phyloP scores from a whole-genome alignment of 305 asterid genomes.

The Fraxinus dipetala region DNA sequence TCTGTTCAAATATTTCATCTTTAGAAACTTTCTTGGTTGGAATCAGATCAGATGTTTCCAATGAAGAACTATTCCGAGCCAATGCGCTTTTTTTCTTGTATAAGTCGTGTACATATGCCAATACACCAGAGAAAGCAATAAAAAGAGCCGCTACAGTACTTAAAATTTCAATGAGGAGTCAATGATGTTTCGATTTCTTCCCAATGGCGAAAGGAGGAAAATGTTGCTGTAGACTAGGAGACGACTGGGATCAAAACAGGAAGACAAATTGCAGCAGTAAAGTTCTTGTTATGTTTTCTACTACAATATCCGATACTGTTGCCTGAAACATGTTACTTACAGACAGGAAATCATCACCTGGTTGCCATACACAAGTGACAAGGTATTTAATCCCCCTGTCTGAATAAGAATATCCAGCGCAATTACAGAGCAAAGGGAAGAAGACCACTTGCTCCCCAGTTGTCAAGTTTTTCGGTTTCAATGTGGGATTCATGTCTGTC shows the following conservation, averaged over 20 bases:
- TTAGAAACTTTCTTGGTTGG: slow-evolving; percentile 27
- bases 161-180: slow-evolving; percentile 34
- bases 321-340: slow-evolving; percentile 58
- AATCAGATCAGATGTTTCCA: slow-evolving; percentile 31
- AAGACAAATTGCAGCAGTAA: slow-evolving; percentile 51
- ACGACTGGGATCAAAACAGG: slow-evolving; percentile 56
- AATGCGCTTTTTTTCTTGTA: slow-evolving; percentile 37
- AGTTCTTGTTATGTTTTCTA: slow-evolving; percentile 50
- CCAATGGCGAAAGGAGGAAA: slow-evolving; percentile 26
- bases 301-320: slow-evolving; percentile 34
- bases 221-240: slow-evolving; percentile 39
- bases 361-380: slow-evolving; percentile 75
- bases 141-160: slow-evolving; percentile 30
- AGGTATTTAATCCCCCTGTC: slow-evolving; percentile 38
- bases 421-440: slow-evolving; percentile 65
- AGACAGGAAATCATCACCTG: slow-evolving; percentile 40
- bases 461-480: slow-evolving; percentile 51
- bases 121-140: slow-evolving; percentile 30
- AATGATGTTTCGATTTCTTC: slow-evolving; percentile 28
- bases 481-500: slow-evolving; percentile 47
- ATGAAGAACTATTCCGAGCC: slow-evolving; percentile 31
- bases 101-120: slow-evolving; percentile 23
- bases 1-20: slow-evolving; percentile 21
- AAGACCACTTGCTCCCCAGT: slow-evolving; percentile 45
- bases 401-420: slow-evolving; percentile 36